Conservation (phyloP, 495 filamentous ascomycete species). For the Neurospora sp. region DNA sequence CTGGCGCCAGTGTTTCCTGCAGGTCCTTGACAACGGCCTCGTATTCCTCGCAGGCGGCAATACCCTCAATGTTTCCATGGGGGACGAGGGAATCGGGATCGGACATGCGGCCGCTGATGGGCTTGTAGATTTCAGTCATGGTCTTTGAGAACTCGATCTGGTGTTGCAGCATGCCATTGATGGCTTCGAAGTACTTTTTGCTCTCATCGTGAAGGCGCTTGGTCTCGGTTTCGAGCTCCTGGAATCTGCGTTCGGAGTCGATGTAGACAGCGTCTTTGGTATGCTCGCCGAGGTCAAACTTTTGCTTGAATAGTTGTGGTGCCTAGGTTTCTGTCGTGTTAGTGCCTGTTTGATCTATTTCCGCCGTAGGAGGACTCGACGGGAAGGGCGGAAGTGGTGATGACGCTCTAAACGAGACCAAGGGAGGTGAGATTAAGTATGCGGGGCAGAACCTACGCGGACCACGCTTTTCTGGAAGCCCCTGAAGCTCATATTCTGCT, state of each 20-base stretch:
- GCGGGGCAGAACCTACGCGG: conserved; percentile 46
- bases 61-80: conserved; percentile 89
- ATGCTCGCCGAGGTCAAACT: conserved; percentile 89
- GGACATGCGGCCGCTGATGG: conserved; percentile 90
- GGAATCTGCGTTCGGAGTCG: conserved; percentile 88
- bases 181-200: conserved; percentile 91
- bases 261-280: conserved; percentile 91
- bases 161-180: conserved; percentile 95
- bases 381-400: neutral
- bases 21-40: conserved; percentile 84
- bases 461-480: conserved; percentile 84
- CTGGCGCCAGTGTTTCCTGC: conserved; percentile 76
- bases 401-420: neutral
- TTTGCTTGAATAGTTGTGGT: conserved; percentile 81
- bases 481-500: conserved; percentile 78
- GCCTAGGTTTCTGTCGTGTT: conserved; percentile 40
- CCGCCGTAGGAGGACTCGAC: neutral
- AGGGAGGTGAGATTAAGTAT: neutral
- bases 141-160: conserved; percentile 98
- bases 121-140: conserved; percentile 93
- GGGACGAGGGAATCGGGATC: conserved; percentile 74
- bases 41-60: conserved; percentile 93
- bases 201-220: conserved; percentile 94
- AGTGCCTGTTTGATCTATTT: neutral
- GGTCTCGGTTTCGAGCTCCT: conserved; percentile 90